Conservation (phyloP, 1,139 yeast species). For the Ogataea hybrid region DNA sequence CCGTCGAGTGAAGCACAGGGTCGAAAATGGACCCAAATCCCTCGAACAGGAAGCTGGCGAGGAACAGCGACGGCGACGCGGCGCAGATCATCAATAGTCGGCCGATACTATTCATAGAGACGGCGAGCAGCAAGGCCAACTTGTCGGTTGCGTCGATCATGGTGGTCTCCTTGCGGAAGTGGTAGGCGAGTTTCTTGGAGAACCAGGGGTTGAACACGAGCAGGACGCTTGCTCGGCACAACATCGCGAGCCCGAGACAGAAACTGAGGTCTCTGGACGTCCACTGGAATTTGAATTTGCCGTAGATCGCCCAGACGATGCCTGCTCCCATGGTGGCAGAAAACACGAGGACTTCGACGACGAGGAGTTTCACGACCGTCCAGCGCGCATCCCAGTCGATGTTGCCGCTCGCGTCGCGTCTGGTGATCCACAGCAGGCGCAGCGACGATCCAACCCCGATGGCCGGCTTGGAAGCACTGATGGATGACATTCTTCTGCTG, state of each 20-base stretch:
- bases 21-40: conserved; percentile 47
- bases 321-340: conserved; percentile 41
- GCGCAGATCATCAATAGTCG: conserved; percentile 39
- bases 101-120: conserved; percentile 43
- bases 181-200: conserved; percentile 38
- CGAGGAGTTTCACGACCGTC: conserved; percentile 46
- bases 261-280: conserved; percentile 56
- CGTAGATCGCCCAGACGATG: conserved; percentile 53
- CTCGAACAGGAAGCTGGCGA: conserved; percentile 37
- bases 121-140: conserved; percentile 39
- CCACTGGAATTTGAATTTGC: conserved; percentile 61
- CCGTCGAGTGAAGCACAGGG: conserved; percentile 49
- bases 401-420: conserved; percentile 27
- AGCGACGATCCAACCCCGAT: conserved; percentile 46
- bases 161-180: conserved; percentile 24
- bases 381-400: conserved; percentile 38
- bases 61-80: conserved; percentile 27
- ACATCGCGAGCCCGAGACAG: conserved; percentile 53
- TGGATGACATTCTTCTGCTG: conserved; percentile 37
- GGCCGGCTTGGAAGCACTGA: conserved; percentile 7
- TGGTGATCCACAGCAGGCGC: conserved; percentile 41
- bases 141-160: conserved; percentile 57
- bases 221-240: conserved; percentile 42
- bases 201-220: conserved; percentile 42
- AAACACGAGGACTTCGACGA: conserved; percentile 45